Evolutionary conservation across 208 protist species (phyloP), one percentile per base, ranked within the genome.

Genomic region (Trypanosoma avium): DNA sequence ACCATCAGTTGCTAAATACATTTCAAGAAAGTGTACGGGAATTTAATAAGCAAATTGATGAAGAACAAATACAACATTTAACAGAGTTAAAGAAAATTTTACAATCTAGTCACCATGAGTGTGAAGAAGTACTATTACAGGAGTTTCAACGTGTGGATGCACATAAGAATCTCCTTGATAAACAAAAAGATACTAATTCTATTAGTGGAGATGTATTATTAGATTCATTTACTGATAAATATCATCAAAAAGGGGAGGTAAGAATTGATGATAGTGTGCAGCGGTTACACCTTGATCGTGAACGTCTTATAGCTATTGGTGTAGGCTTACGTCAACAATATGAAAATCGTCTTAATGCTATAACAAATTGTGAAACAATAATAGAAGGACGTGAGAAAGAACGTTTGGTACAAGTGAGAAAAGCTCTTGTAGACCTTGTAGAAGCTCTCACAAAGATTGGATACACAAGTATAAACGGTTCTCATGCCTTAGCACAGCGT

Each of bases 401-500:
- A 33, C 79, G 90, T 15, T 74, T 82, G 26, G 29, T 56, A 10
- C 67, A 77, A 17, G 65, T 89, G 1, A 68, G 84, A 47, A n/a
- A 53, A 3, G 32, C 70, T 3, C 74, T 93, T 49, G 75, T 77
- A 0, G 64, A 81, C 1, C 52, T 93, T 24, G 89, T 95, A 72
- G 56, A 83, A 4, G 47, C 65, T 26, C 74, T 95, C 40, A 74
- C 84, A 1, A 73, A 76, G 27, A 90, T 92, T 57, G 84, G 82
- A 45, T 90, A 92, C 42, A 75, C 62, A 32, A 83, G 81, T 69
- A 79, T 92, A 9, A 87, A 70, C 40, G 82, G 67, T 26, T 88
- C 86, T 15, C 90, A 93, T 61, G 84, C 88, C 17, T 52, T 95
- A 13, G 86, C 83, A 22, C 90, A 95, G 77, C 84, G 84, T 19